Conservation (phyloP, 2,329 filamentous ascomycete species). For the Aspergillus aculeatinus region DNA sequence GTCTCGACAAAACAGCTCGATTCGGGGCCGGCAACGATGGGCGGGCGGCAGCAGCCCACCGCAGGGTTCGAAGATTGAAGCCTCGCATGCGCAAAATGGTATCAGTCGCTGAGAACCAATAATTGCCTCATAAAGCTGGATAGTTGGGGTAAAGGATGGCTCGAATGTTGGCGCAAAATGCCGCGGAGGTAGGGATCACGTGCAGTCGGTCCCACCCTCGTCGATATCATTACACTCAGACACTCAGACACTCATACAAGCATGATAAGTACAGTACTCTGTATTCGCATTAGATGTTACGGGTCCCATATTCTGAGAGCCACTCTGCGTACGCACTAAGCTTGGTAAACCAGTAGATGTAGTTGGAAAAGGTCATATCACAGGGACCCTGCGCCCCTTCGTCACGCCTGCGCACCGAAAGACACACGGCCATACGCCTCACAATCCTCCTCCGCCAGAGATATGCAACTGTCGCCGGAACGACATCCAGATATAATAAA, state of each 20-base stretch:
- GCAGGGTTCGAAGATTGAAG: constrained; percentile 20
- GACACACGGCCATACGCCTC: constrained; percentile 22
- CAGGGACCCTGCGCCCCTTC: constrained; percentile 19
- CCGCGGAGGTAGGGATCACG: not conserved
- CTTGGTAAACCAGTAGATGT: not conserved
- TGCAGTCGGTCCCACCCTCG: not conserved
- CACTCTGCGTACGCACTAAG: not conserved
- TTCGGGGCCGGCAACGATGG: constrained; percentile 19
- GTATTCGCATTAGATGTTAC: not conserved
- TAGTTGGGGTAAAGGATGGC: not conserved
- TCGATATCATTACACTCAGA: too few species aligned
- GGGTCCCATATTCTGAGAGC: not conserved
- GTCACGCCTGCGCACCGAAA: constrained; percentile 26
- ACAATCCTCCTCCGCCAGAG: constrained; percentile 11
- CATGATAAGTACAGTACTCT: not conserved
- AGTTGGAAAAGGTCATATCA: constrained; percentile 8
- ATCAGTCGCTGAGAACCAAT: not conserved
- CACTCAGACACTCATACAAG: too few species aligned
- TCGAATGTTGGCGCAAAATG: not conserved
- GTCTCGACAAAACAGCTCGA: constrained; percentile 15
- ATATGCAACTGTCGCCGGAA: constrained; percentile 10
- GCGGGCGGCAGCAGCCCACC: constrained; percentile 28
- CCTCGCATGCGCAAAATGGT: constrained; percentile 34
- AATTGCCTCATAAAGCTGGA: not conserved
- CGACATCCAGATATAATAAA: constrained; percentile 12